phyloP scores from a whole-genome alignment of 2,329 filamentous ascomycete species.

The Dactylonectria macrodidyma region DNA sequence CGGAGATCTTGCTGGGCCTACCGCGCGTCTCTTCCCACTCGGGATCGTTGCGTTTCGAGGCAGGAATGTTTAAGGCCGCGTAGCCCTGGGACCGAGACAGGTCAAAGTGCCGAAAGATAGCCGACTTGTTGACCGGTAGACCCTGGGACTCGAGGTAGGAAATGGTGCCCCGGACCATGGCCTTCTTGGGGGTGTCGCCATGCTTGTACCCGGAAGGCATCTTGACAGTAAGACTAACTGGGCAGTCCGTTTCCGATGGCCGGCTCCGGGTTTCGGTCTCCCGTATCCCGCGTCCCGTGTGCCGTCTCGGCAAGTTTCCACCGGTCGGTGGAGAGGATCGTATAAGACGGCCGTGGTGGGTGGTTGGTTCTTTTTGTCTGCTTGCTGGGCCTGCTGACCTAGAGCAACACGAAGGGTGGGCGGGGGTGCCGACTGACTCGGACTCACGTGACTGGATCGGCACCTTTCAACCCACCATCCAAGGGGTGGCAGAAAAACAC shows the following conservation, averaged over 20 bases:
- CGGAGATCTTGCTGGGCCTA: slow-evolving; percentile 53
- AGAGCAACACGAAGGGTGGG: slow-evolving; percentile 35
- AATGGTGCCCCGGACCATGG: slow-evolving; percentile 57
- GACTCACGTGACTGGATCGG: slow-evolving; percentile 40
- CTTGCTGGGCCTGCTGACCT: slow-evolving; percentile 17
- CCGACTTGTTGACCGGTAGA: slow-evolving; percentile 57
- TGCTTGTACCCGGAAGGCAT: slow-evolving; percentile 55
- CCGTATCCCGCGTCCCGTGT: slow-evolving; percentile 15
- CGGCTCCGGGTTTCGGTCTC: neutral
- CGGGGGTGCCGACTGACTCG: slow-evolving; percentile 15
- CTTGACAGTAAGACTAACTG: slow-evolving; percentile 3
- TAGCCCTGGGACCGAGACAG: slow-evolving; percentile 57
- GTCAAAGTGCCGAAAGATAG: slow-evolving; percentile 58
- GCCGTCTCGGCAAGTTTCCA: slow-evolving; percentile 25
- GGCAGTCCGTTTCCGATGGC: neutral
- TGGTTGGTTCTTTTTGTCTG: slow-evolving; percentile 55
- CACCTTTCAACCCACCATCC: too few relatives aligned
- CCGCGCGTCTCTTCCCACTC: slow-evolving; percentile 58
- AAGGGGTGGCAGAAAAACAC: too few relatives aligned
- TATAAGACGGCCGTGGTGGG: slow-evolving; percentile 45
- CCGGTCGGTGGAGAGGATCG: slow-evolving; percentile 46
- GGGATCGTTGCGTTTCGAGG: slow-evolving; percentile 54
- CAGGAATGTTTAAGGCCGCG: slow-evolving; percentile 52
- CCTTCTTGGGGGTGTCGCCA: slow-evolving; percentile 56
- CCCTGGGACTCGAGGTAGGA: slow-evolving; percentile 57